Evolutionary conservation across 192 early-diverging fungal species (phyloP), one percentile per base, ranked within the genome.

Genomic region (Oehlia diaphana): DNA sequence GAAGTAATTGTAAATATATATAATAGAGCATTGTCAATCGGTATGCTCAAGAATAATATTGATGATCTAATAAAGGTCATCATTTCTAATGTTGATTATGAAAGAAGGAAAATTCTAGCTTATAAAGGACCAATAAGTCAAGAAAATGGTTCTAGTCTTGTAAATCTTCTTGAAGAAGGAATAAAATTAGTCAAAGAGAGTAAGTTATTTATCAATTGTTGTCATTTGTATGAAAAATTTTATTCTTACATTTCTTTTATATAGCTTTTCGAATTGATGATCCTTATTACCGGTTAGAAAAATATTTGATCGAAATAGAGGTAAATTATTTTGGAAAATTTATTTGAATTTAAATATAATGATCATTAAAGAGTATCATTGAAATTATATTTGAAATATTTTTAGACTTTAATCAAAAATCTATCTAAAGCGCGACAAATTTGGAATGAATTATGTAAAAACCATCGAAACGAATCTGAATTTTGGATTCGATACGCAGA

Each of bases 201-300:
- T 85, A 80, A 63, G 50, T 21, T 58, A 1, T 65, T 62, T 78
- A 28, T 33, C 23, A 33, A 62, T 35, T n/a, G 77, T 44, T 16
- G 61, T 4, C 28, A 44, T 4, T 26, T n/a, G 28, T 9, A 77
- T 69, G 9, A 12, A 50, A 28, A 3, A 28, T 9, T 61, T n/a
- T 50, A 28, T 4, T 35, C 19, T 63, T 39, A 63, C 0, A 31
- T 69, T 21, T 9, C 19, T 14, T 47, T 72, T 28, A 5, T 8
- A 21, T 7, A 87, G 86, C 66, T 19, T 83, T 83, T 58, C 82
- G 74, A 0, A 64, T 71, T 9, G 81, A 74, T 16, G 86, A 87
- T 70, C 84, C 84, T n/a, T 81, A 81, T 75, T 84, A 81, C 63
- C 84, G 86, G 37, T 69, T 87, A 19, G 82, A 87, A 72, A 78